Percentiles rank a stretch among this genome's conserved stretches.
phyloP scores from a whole-genome alignment of 1,284 basidiomycete genomes.

The Sphaerobolus stellatus region DNA sequence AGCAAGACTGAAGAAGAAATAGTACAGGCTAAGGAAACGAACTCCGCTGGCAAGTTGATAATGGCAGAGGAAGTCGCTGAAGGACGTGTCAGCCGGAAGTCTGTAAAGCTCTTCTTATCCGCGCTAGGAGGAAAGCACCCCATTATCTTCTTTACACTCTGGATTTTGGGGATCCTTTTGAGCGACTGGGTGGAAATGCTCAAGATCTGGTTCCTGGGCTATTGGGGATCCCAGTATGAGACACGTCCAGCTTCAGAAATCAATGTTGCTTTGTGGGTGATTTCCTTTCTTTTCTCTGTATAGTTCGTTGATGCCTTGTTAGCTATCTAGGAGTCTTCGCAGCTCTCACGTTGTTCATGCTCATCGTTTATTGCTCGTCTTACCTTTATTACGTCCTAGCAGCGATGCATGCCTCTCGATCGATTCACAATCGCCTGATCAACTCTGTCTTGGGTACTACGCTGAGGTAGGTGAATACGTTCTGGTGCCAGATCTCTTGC shows the following conservation, averaged over 20 bases:
- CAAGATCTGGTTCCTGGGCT: conserved; percentile 32
- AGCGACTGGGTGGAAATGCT: background rate
- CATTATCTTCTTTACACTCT: conserved; percentile 32
- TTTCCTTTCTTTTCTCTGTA: conserved; percentile 26
- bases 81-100: conserved; percentile 30
- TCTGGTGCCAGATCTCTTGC: background rate
- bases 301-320: background rate
- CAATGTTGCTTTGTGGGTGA: conserved; percentile 7
- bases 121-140: conserved; percentile 31
- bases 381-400: background rate
- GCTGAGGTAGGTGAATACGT: conserved; percentile 23
- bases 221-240: conserved; percentile 37
- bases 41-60: conserved; percentile 26
- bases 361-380: background rate
- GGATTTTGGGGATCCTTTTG: background rate
- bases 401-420: conserved; percentile 25
- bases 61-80: conserved; percentile 39
- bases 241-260: conserved; percentile 12
- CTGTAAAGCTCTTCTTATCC: conserved; percentile 10
- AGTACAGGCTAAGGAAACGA: conserved; percentile 9
- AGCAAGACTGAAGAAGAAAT: conserved; percentile 16
- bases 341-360: background rate
- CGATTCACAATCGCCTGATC: conserved; percentile 36
- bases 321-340: conserved; percentile 16
- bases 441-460: conserved; percentile 43